phyloP scores from a whole-genome alignment of 2,329 filamentous ascomycete species.

The Passalora sequoiae region DNA sequence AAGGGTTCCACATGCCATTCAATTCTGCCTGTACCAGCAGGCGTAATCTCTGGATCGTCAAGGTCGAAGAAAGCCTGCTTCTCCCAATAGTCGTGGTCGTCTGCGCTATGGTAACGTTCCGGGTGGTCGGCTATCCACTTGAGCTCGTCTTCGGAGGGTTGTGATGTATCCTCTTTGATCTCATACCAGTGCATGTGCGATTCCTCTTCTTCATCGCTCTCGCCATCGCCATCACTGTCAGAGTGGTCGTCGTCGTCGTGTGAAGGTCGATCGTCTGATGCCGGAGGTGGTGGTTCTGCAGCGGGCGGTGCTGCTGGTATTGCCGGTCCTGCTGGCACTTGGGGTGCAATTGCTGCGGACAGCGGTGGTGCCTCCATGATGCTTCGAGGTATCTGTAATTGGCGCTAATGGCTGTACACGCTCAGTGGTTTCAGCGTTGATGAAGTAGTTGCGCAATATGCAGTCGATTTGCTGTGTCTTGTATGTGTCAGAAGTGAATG shows the following conservation, averaged over 20 bases:
- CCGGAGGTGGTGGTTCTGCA: not conserved
- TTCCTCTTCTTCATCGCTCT: constrained; percentile 25
- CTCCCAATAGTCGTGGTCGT: constrained; percentile 57
- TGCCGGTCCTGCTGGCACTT: not conserved
- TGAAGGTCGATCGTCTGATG: not conserved
- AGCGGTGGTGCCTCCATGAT: not conserved
- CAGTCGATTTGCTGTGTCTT: too few relatives aligned
- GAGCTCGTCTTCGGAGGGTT: constrained; percentile 54
- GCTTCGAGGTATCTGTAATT: not conserved
- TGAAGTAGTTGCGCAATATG: too few relatives aligned
- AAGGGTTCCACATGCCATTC: constrained; percentile 56
- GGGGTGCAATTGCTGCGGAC: not conserved
- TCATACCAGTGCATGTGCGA: constrained; percentile 30
- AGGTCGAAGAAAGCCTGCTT: constrained; percentile 51
- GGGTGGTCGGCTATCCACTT: constrained; percentile 50
- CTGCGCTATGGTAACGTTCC: constrained; percentile 48
- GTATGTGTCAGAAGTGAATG: not conserved
- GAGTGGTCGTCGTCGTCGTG: constrained; percentile 4
- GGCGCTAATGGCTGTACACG: too few relatives aligned
- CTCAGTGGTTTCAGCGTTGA: not conserved
- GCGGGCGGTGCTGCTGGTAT: not conserved
- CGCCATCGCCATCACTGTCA: constrained; percentile 24
- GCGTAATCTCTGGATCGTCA: constrained; percentile 54
- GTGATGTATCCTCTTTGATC: constrained; percentile 52
- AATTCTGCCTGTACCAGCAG: constrained; percentile 51